Evolutionary conservation across 2,329 filamentous ascomycete species (phyloP).

Genomic region (Colletotrichum shisoi): DNA sequence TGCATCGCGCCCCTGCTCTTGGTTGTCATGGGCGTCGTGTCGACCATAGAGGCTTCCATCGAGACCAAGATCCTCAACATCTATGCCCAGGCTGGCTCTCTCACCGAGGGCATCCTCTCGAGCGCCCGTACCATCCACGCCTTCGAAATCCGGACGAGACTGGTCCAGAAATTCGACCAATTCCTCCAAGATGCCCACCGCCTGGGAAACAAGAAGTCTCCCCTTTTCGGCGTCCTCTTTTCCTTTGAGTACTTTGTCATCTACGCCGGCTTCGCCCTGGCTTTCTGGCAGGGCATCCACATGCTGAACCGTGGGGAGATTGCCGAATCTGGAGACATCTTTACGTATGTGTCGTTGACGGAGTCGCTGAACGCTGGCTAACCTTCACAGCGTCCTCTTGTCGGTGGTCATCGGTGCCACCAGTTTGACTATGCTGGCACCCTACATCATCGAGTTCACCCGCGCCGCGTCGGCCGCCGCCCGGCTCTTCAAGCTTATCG

Average conservation of each 20-base stretch:
- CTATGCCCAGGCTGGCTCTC: conserved; percentile 48
- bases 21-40: conserved; percentile 46
- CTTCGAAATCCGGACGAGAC: conserved; percentile 51
- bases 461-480: conserved; percentile 49
- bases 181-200: conserved; percentile 50
- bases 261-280: conserved; percentile 54
- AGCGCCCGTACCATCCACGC: conserved; percentile 55
- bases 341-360: conserved; percentile 46
- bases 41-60: conserved; percentile 44
- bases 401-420: conserved; percentile 52
- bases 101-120: conserved; percentile 50
- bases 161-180: conserved; percentile 52
- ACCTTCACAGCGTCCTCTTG: conserved; percentile 47
- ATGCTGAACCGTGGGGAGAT: conserved; percentile 52
- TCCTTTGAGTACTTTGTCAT: conserved; percentile 53
- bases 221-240: conserved; percentile 52
- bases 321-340: conserved; percentile 49
- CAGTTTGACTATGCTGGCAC: conserved; percentile 50
- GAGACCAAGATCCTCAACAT: conserved; percentile 50
- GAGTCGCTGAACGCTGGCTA: neutral
- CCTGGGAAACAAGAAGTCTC: conserved; percentile 51
- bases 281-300: conserved; percentile 56
- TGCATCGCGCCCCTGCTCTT: conserved; percentile 47
- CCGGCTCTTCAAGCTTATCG: conserved; percentile 51
- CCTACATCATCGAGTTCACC: conserved; percentile 51